phyloP scores from a whole-genome alignment of 2,329 filamentous ascomycete genomes.

The Fusarium nematophilum region DNA sequence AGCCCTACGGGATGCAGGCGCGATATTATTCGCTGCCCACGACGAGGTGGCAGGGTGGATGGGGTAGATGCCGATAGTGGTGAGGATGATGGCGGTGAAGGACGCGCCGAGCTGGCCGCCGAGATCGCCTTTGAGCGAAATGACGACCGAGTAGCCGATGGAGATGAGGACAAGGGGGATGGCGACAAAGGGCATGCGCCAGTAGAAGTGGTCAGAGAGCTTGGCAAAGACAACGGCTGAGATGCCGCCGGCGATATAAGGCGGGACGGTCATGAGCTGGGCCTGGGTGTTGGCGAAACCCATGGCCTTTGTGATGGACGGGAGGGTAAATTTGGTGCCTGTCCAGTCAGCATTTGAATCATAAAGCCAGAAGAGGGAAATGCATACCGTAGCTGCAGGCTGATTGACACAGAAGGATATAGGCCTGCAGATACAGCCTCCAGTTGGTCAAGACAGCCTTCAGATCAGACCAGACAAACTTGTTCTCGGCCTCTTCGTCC shows the following conservation, averaged over 20 bases:
- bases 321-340: constrained; percentile 46
- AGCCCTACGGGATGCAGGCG: constrained; percentile 48
- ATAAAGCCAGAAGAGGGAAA: too few species aligned
- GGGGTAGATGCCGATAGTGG: constrained; percentile 77
- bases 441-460: constrained; percentile 42
- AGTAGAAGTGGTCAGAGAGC: constrained; percentile 71
- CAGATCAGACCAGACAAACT: constrained; percentile 40
- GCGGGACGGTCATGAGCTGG: constrained; percentile 62
- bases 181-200: constrained; percentile 76
- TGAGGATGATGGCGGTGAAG: constrained; percentile 76
- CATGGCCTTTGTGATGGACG: constrained; percentile 53
- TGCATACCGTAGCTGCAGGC: constrained; percentile 38
- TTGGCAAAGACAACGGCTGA: constrained; percentile 72
- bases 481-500: constrained; percentile 27
- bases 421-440: constrained; percentile 42
- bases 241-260: constrained; percentile 69
- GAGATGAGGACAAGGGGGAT: constrained; percentile 68
- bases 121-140: constrained; percentile 67
- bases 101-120: constrained; percentile 60
- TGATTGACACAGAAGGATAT: constrained; percentile 34
- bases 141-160: constrained; percentile 65
- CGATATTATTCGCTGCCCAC: constrained; percentile 58
- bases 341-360: too few species aligned
- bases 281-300: constrained; percentile 50
- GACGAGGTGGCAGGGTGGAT: constrained; percentile 69